Conservation (phyloP, 768 basidiomycete genomes). For the Leccinum disarticulatum region DNA sequence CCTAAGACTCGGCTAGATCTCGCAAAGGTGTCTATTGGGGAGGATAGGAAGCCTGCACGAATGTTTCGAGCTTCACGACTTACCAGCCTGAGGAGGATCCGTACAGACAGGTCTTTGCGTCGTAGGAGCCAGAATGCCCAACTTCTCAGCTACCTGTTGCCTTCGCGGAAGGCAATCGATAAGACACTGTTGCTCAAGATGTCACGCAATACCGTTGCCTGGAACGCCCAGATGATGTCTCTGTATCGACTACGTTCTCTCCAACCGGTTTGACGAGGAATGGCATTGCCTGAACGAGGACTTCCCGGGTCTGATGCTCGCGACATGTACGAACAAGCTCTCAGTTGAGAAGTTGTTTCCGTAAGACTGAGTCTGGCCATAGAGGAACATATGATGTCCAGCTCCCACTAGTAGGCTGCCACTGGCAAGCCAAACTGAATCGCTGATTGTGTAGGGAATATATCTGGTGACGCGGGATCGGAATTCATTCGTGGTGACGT, state of each 20-base stretch:
- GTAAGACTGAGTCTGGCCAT: constrained; percentile 46
- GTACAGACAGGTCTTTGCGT: constrained; percentile 84
- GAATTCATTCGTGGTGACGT: background rate
- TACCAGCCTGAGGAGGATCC: constrained; percentile 86
- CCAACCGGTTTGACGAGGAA: constrained; percentile 51
- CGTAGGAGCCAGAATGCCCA: constrained; percentile 98
- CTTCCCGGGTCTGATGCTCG: constrained; percentile 52
- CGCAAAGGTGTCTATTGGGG: constrained; percentile 65
- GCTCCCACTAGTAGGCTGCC: constrained; percentile 82
- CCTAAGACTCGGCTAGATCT: constrained; percentile 63
- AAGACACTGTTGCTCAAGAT: constrained; percentile 76
- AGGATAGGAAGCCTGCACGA: background rate
- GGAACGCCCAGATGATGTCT: constrained; percentile 96
- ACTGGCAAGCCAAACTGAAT: constrained; percentile 89
- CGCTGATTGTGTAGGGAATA: constrained; percentile 75
- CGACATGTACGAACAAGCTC: constrained; percentile 81
- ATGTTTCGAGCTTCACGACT: constrained; percentile 26
- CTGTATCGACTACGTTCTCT: constrained; percentile 84
- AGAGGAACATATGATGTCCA: constrained; percentile 82
- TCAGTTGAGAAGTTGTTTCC: constrained; percentile 30
- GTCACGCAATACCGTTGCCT: constrained; percentile 70
- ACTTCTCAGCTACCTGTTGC: constrained; percentile 90
- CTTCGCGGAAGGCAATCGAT: constrained; percentile 80
- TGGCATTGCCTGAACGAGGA: constrained; percentile 42
- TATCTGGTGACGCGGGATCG: constrained; percentile 44